Base-by-base conservation (phyloP, 2,329 filamentous ascomycete genomes). In the Colletotrichum sp. region DNA sequence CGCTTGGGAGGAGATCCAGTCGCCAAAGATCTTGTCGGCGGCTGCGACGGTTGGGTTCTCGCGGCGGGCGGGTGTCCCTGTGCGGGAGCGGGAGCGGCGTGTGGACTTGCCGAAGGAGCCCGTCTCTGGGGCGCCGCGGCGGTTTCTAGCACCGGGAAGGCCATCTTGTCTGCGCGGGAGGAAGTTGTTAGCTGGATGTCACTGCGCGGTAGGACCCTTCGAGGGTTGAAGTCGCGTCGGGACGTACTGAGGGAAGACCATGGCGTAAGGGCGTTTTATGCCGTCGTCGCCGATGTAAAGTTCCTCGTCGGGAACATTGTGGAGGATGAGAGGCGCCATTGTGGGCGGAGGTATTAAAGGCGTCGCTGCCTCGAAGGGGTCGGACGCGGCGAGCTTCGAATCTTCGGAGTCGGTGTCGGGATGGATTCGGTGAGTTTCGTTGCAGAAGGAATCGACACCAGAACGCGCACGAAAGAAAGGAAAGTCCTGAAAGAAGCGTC, bases 61-160 rank as follows among this genome's bases (percentile, higher is more conserved):
- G 78, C 88, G 88, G 81, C 89, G 88, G 59, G 90, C 87, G 39
- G 89, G 89, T 12, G 88, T 93, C 77, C 90, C 90, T 6, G 91
- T 92, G 78, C 91, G 89, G 32, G 91, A 92, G 79, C 92, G 88
- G 63, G 92, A 92, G 77, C 92, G 88, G 65, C 91, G 88, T 60
- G 90, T 92, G n/a, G 92, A 93, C 82, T 92, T 93, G 75, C 92
- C 92, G 83, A 94, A 94, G 5, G 92, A 92, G 55, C 92, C 92
- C 4, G 91, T 89, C 82, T 93, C 92, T 72, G 90, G 87, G n/a
- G 89, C 87, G 76, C 85, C 86, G 80, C 89, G 89, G 77, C 90
- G 88, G 68, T 87, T 86, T 82, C 90, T 88, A 52, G 79, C 82
- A 86, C 83, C 85, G 49, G 87, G 84, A 77, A 88, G 89, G 21